Percentiles rank a stretch among this genome's conserved stretches.
These are phyloP conservation scores for Xylaria sp. DNA, from an alignment of 2,329 filamentous ascomycete species.

Conservation along the genomic window DNA sequence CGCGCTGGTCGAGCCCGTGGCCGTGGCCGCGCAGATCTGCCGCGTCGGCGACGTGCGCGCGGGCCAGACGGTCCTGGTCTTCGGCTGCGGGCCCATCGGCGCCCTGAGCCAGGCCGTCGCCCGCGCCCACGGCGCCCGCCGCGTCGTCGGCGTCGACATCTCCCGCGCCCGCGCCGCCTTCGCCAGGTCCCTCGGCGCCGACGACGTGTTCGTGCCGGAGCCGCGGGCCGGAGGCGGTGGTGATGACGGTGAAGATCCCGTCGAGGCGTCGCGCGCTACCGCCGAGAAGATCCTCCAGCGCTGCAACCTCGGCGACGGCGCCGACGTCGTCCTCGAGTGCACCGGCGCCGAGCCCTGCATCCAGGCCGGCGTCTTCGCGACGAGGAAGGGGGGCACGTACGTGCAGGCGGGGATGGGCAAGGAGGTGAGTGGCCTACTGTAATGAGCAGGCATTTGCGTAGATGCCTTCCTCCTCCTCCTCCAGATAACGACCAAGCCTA, in stretches of 20 bases:
- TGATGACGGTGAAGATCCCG: too few relatives aligned
- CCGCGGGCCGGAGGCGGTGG: slow-evolving; percentile 30
- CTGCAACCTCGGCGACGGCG: slow-evolving; percentile 46
- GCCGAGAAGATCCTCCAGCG: slow-evolving; percentile 43
- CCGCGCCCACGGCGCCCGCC: slow-evolving; percentile 48
- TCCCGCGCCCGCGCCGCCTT: slow-evolving; percentile 45
- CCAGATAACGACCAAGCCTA: too few relatives aligned
- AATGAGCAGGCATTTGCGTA: too few relatives aligned
- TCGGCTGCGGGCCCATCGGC: slow-evolving; percentile 55
- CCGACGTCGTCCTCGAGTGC: slow-evolving; percentile 53
- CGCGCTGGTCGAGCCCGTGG: slow-evolving; percentile 55
- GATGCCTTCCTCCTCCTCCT: too few relatives aligned
- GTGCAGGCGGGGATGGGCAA: slow-evolving; percentile 57
- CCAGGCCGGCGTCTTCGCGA: slow-evolving; percentile 47
- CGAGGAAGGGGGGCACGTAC: slow-evolving; percentile 50
- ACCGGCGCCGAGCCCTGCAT: slow-evolving; percentile 52
- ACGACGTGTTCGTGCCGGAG: slow-evolving; percentile 45
- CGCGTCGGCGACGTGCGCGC: slow-evolving; percentile 44
- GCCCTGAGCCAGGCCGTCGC: slow-evolving; percentile 50
- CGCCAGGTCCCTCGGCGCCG: slow-evolving; percentile 47
- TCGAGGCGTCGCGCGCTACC: slow-evolving; percentile 42
- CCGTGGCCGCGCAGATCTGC: slow-evolving; percentile 53
- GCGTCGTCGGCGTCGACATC: slow-evolving; percentile 51
- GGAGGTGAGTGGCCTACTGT: too few relatives aligned
- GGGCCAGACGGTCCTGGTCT: slow-evolving; percentile 48